A percentile compares a stretch with the other conserved stretches of the same genome.
These are phyloP conservation scores for Glycine latifolia DNA, from an alignment of 306 rosid genomes.

Conservation along the genomic window DNA sequence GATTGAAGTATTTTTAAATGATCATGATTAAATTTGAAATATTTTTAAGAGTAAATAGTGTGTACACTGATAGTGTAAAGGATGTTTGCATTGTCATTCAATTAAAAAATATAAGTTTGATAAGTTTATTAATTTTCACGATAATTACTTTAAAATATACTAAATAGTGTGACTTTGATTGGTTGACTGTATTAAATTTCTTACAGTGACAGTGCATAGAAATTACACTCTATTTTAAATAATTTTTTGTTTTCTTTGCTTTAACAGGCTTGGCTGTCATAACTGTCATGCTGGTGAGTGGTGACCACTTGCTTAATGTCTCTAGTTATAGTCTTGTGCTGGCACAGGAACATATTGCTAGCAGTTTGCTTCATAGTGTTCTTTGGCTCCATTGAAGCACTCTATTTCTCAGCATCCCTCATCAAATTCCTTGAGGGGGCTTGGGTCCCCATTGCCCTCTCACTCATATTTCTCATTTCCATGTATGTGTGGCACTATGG, in stretches of 20 bases:
- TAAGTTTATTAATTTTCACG: neutral
- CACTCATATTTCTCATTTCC: slow-evolving; percentile 77
- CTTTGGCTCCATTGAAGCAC: slow-evolving; percentile 96
- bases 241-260: slow-evolving; percentile 37
- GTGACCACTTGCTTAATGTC: slow-evolving; percentile 97
- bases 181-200: no score
- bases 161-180: no score
- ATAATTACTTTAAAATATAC: no score
- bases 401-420: slow-evolving; percentile 97
- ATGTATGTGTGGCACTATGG: slow-evolving; percentile 99
- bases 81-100: neutral
- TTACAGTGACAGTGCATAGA: neutral
- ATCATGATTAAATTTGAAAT: neutral
- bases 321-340: slow-evolving; percentile 90
- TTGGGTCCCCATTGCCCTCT: slow-evolving; percentile 96
- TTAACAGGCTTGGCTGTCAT: slow-evolving; percentile 91
- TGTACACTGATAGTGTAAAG: neutral
- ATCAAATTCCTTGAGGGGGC: slow-evolving; percentile 97
- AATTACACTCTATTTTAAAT: neutral
- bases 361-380: slow-evolving; percentile 82
- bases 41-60: neutral
- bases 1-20: no score
- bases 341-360: slow-evolving; percentile 70
- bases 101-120: neutral
- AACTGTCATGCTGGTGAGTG: slow-evolving; percentile 93